Evolutionary conservation across 1,284 basidiomycete species (phyloP).

Genomic region (Gomphus bonarii): DNA sequence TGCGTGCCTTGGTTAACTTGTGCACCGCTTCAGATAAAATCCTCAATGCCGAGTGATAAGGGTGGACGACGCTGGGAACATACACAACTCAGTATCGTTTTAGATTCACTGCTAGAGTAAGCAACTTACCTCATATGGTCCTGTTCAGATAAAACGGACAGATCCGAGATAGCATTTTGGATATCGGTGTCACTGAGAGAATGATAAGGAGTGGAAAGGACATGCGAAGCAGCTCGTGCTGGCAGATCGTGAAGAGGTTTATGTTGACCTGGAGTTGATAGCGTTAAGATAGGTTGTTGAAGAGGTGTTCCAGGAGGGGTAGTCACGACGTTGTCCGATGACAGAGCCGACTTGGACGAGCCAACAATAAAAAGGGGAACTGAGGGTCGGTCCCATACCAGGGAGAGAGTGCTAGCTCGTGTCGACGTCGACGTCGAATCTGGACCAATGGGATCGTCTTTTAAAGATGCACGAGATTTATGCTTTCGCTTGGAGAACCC

Average conservation of each 20-base stretch:
- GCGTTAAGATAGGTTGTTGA: constrained; percentile 14
- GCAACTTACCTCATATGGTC: constrained; percentile 5
- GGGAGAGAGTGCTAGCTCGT: constrained; percentile 23
- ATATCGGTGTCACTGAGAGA: constrained; percentile 63
- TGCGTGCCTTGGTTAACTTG: constrained; percentile 40
- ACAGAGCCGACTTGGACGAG: constrained; percentile 29
- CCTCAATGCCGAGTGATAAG: constrained; percentile 58
- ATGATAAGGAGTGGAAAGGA: constrained; percentile 59
- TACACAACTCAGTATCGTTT: constrained; percentile 30
- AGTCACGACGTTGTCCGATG: constrained; percentile 15
- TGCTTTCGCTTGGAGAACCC: constrained; percentile 31
- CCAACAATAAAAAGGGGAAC: constrained; percentile 48
- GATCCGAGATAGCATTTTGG: constrained; percentile 40
- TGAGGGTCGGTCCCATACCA: constrained; percentile 25
- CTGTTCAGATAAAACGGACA: constrained; percentile 12
- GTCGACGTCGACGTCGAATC: not conserved
- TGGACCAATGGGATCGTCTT: not conserved
- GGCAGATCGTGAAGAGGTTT: constrained; percentile 7
- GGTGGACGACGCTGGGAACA: constrained; percentile 34
- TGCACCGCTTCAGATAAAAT: constrained; percentile 56
- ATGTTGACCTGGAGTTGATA: not conserved
- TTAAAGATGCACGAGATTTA: constrained; percentile 16
- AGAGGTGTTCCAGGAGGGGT: constrained; percentile 22
- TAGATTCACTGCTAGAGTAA: constrained; percentile 18
- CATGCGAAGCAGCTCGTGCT: constrained; percentile 25